Evolutionary conservation across 495 filamentous ascomycete genomes (phyloP).

Genomic region (Podospora sp.): DNA sequence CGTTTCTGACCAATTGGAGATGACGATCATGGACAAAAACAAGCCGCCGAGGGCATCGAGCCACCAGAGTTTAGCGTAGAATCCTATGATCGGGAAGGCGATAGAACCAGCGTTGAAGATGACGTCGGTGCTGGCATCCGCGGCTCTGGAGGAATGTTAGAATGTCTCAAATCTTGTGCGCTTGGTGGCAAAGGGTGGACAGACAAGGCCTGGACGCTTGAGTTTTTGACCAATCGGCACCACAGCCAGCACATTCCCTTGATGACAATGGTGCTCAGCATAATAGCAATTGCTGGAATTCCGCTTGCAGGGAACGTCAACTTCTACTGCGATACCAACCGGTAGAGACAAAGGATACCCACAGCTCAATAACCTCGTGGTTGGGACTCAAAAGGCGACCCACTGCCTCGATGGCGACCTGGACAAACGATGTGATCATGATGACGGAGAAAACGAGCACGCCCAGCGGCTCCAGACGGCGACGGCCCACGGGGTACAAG

Average conservation of each 20-base stretch:
- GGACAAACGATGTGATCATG: conserved; percentile 86
- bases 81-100: conserved; percentile 80
- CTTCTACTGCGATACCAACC: neutral
- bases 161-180: too few species aligned
- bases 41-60: conserved; percentile 84
- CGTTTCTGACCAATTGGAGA: conserved; percentile 81
- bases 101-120: conserved; percentile 93
- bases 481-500: conserved; percentile 80
- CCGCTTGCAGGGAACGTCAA: conserved; percentile 37
- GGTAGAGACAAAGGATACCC: conserved; percentile 10
- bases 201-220: conserved; percentile 78
- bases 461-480: conserved; percentile 72
- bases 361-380: conserved; percentile 70
- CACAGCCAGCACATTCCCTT: conserved; percentile 87
- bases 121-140: conserved; percentile 55
- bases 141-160: conserved; percentile 55
- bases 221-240: conserved; percentile 87
- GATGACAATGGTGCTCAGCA: conserved; percentile 79
- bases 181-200: conserved; percentile 39
- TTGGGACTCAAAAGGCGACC: conserved; percentile 65
- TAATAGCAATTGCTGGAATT: conserved; percentile 74
- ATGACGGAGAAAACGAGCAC: conserved; percentile 80
- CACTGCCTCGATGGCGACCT: conserved; percentile 76
- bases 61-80: conserved; percentile 78
- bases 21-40: conserved; percentile 77